Evolutionary conservation across 257 asterid species (phyloP).

Genomic region (Phtheirospermum japonicum): DNA sequence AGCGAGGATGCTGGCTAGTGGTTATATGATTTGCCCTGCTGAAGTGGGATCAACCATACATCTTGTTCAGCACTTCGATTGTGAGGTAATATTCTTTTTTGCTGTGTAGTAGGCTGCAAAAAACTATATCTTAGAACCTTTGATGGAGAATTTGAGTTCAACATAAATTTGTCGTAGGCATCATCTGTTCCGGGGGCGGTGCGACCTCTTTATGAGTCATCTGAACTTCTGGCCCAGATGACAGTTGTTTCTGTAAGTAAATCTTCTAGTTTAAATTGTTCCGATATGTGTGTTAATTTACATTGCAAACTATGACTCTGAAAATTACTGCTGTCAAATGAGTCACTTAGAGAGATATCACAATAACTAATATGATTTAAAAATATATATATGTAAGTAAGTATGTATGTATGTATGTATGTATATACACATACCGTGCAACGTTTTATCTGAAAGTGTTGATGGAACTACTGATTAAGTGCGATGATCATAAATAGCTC

Average conservation of each 20-base stretch:
- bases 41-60: conserved; percentile 42
- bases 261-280: background rate
- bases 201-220: conserved; percentile 48
- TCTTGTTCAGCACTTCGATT: conserved; percentile 43
- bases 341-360: background rate
- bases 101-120: conserved; percentile 14
- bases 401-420: no score
- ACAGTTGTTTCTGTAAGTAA: conserved; percentile 39
- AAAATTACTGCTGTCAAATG: background rate
- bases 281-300: conserved; percentile 7
- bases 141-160: conserved; percentile 10
- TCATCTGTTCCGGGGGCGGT: conserved; percentile 44
- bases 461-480: no score
- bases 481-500: no score
- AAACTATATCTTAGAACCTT: conserved; percentile 6
- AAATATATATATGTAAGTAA: background rate
- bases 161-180: conserved; percentile 34
- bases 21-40: conserved; percentile 42
- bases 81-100: conserved; percentile 34
- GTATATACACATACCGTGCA: no score
- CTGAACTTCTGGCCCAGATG: conserved; percentile 38
- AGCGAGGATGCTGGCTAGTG: conserved; percentile 47
- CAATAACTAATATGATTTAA: no score
- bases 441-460: no score
- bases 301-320: background rate